Base-by-base conservation (phyloP, 2,329 filamentous ascomycete genomes). In the Neobulgaria alba region DNA sequence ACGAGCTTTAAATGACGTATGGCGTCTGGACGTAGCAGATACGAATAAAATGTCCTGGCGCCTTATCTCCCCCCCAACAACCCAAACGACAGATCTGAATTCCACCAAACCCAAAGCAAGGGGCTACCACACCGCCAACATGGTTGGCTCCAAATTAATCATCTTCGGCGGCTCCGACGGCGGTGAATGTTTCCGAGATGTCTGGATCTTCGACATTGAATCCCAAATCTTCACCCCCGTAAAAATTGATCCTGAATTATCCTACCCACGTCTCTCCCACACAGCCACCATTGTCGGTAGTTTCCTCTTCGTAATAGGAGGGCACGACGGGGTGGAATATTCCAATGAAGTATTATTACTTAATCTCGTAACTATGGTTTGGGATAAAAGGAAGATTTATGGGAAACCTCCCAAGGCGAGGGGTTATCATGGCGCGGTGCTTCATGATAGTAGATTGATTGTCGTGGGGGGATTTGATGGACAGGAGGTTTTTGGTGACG, bases 351-450 rank as follows among this genome's bases (percentile, higher is more conserved):
- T 84, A 34, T 64, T 84, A 42, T 64, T 83, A 37, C 67, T 84
- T 21, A 84, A 84, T 56, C 67, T 84, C 4, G 79, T 83, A 23
- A 83, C 77, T 30, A 83, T 84, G 79, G 72, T 76, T n/a, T 84
- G 79, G 79, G 79, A 84, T 56, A 72, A 70, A 56, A 68, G 79
- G 46, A 73, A 67, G 47, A 74, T 81, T 7, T 83, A 83, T 55
- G 79, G 79, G 16, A 61, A 73, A 47, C 69, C 74, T 9, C 79
- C 78, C 1, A 74, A 68, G 53, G 77, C 77, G 8, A 65, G 79
- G 43, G 79, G 79, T 0, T 84, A 84, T 57, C 79, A 84, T 57
- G 75, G 77, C 36, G 69, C 78, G 0, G 72, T 82, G 12, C 63
- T 83, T 31, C 72, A 83, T 54, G 79, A 84, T 57, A 77, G 74